Base-by-base conservation (phyloP, 495 filamentous ascomycete genomes). In the Lasiosphaeria miniovina region DNA sequence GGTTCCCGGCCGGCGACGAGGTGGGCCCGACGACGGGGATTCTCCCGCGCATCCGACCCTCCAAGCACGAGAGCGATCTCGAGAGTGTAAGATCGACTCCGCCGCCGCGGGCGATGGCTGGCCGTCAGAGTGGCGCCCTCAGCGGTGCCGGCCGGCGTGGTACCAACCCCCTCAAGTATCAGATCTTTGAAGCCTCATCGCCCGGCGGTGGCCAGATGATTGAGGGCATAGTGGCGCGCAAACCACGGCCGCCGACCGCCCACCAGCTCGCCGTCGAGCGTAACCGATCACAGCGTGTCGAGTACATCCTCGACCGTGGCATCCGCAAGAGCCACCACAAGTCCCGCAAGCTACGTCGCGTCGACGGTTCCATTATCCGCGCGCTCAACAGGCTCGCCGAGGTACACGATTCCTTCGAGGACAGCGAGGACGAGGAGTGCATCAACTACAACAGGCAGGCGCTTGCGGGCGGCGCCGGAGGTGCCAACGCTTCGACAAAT, bases 261-360 rank as follows among this genome's bases (percentile, higher is more conserved):
- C 94, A 98, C 71, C 94, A 98, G 67, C 79, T 96, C 35, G 94
- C 93, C 7, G 90, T 98, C 4, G 91, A 96, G 65, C 84, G 88
- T 50, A 96, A 96, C 68, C 83, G 95, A 8, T 89, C 86, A 41
- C 86, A 94, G 71, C 88, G 91, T 12, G 90, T 96, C 46, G 88
- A 96, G 54, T 90, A 94, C 66, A 86, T 94, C 49, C 83, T 98
- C 36, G 84, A 90, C 63, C 86, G 88, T 17, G 89, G 89, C 48
- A 75, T 91, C 38, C 84, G 82, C 59, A 78, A 74, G 53, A 77
- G 84, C 56, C 84, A 88, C 57, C 86, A 85, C 60, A 74, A 77
- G 38, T 75, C 87, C 4, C 82, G 89, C 11, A 85, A 79, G 68
- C 67, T 62, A 61, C 87, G 86, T 54, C 82, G 75, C 62, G 75